phyloP scores from a whole-genome alignment of 495 filamentous ascomycete genomes.

The Penicilliopsis zonata region DNA sequence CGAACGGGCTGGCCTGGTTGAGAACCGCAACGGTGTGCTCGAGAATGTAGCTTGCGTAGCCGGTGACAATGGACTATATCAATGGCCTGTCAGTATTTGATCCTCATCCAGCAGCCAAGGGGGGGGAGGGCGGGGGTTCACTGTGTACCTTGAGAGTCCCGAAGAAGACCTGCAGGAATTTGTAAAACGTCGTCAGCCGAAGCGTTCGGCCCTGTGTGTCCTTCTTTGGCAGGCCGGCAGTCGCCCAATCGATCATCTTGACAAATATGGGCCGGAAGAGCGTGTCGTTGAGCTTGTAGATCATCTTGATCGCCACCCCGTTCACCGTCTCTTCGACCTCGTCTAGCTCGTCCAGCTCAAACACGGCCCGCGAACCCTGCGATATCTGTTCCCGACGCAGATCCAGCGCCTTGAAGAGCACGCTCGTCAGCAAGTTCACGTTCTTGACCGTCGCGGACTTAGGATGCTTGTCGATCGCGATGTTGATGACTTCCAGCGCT shows the following conservation, averaged over 20 bases:
- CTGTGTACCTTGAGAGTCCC: slow-evolving; percentile 57
- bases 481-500: slow-evolving; percentile 50
- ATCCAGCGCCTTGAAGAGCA: slow-evolving; percentile 64
- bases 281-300: slow-evolving; percentile 93
- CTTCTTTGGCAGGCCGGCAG: slow-evolving; percentile 40
- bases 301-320: slow-evolving; percentile 68
- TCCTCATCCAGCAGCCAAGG: no score
- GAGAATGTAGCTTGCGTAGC: slow-evolving; percentile 75
- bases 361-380: slow-evolving; percentile 20
- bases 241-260: slow-evolving; percentile 70
- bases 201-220: slow-evolving; percentile 40
- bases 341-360: slow-evolving; percentile 39
- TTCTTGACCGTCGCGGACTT: slow-evolving; percentile 67
- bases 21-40: slow-evolving; percentile 61
- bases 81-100: slow-evolving; percentile 6
- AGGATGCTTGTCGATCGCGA: slow-evolving; percentile 59
- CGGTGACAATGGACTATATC: slow-evolving; percentile 70
- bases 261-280: slow-evolving; percentile 89
- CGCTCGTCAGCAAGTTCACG: slow-evolving; percentile 46
- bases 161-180: slow-evolving; percentile 69
- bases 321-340: slow-evolving; percentile 55
- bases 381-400: slow-evolving; percentile 45
- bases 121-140: neutral
- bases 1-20: slow-evolving; percentile 30
- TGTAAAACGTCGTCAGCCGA: slow-evolving; percentile 60